phyloP scores from a whole-genome alignment of 768 basidiomycete species.

The Boletus patriciae region DNA sequence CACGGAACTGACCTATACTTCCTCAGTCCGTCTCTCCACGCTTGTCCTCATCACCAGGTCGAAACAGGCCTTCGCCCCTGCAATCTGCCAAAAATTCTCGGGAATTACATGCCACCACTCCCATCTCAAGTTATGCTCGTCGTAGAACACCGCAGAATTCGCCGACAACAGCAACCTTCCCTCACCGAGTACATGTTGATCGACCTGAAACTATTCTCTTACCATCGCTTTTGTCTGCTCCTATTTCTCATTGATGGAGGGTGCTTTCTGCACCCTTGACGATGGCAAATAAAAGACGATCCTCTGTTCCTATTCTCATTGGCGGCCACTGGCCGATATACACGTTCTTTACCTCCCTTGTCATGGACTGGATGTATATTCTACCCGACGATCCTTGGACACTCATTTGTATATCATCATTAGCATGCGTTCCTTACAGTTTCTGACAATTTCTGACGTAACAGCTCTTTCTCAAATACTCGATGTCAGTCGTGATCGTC shows the following conservation, averaged over 20 bases:
- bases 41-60: conserved; percentile 42
- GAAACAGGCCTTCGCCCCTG: conserved; percentile 44
- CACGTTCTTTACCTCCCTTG: conserved; percentile 17
- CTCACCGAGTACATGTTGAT: conserved; percentile 34
- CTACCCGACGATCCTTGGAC: conserved; percentile 24
- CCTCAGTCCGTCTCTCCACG: conserved; percentile 37
- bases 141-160: conserved; percentile 76
- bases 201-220: conserved; percentile 40
- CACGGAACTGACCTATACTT: conserved; percentile 33
- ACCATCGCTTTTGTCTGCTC: conserved; percentile 56
- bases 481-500: conserved; percentile 71
- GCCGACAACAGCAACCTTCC: conserved; percentile 66
- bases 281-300: not conserved
- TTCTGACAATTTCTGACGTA: conserved; percentile 2
- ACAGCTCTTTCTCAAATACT: not conserved
- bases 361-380: conserved; percentile 22
- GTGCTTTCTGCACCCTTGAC: not conserved
- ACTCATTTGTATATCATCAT: conserved; percentile 33
- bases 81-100: conserved; percentile 50
- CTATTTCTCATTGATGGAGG: conserved; percentile 23
- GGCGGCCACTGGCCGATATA: not conserved
- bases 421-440: conserved; percentile 20
- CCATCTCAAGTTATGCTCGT: conserved; percentile 78
- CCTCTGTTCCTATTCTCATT: not conserved
- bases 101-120: conserved; percentile 67